Base-by-base conservation (phyloP, 202 grass and related monocot species). In the Setaria italica region DNA sequence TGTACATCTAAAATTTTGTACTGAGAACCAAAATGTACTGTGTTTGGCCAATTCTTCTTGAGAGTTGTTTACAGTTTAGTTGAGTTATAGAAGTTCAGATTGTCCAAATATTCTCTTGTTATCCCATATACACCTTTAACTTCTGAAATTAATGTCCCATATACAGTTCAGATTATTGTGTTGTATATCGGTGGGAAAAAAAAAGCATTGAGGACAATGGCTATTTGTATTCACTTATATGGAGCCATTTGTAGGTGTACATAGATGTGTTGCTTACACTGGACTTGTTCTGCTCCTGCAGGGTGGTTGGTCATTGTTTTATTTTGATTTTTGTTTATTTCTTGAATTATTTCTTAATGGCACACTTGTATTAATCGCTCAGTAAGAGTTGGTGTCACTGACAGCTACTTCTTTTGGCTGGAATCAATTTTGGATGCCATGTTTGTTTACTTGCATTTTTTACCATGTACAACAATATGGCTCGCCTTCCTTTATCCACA, bases 201-300 rank as follows among this genome's bases (percentile, higher is more conserved):
- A 25, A 37, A 54, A 8, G 50, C 32, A 48, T 34, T 29, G 71
- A 78, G 13, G 76, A 63, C 76, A 79, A 60, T 9, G 19, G 12
- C 6, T 25, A 79, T 66, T 58, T 88, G 80, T 50, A 76, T 25
- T 83, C 25, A 34, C 46, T 74, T 74, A 58, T 67, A 5, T 84
- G 48, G 75, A 67, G 49, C 37, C 59, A 80, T 84, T 30, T 80
- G 49, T 33, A 14, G 58, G 43, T 49, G 37, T 20, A 59, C 19
- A 51, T 46, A 46, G 74, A 72, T 79, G 37, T 67, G 75, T 21
- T 14, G 37, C 25, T 83, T 79, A 72, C 86, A 39, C 55, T 83
- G 46, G 63, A 82, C 80, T 82, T 63, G 72, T 77, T 88, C 79
- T 71, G 63, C 72, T 48, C 35, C 25, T 25, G 25, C 21, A 17